Base-by-base conservation (phyloP, 768 basidiomycete species). In the Hortiboletus campestris region DNA sequence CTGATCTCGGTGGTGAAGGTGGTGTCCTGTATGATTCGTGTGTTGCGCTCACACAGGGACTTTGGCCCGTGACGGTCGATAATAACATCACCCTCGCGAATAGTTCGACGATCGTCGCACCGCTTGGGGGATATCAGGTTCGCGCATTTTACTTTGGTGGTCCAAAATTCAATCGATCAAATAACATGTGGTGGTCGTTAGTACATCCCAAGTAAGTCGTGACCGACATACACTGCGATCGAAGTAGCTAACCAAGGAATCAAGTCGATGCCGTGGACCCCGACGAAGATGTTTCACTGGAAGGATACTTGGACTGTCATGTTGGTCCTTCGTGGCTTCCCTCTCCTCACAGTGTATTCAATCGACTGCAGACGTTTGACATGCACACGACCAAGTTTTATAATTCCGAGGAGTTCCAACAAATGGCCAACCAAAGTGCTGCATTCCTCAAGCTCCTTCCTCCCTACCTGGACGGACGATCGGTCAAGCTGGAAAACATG, bases 1-100 rank as follows among this genome's bases (percentile, higher is more conserved):
- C 89, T 1, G 88, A 90, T 67, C 81, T 80, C 28, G 85, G 85
- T 7, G 86, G 82, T 17, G 88, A 91, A 70, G 81, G 79, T 17
- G 81, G 77, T 35, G 84, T 86, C n/a, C 84, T 85, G 41, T 77
- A 77, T 57, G 82, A 88, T 61, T 84, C 85, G 6, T 84, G 87
- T 11, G 72, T 81, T 25, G 85, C 89, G 0, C 69, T 90, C 48
- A 69, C 85, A 11, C 89, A 91, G 67, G 89, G 88, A 13, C 65
- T 91, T 42, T 86, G 80, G 72, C 88, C 87, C 3, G 69, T 74
- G 3, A 81, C 77, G 6, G 28, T 59, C 14, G 60, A 67, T 22
- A 80, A 79, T 46, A 80, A 73, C 19, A 81, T 76, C 14, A 81
- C 79, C 1, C 74, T 91, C n/a, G 84, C 88, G 2, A 86, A 91